Evolutionary conservation across 192 early-diverging fungal genomes (phyloP).

Genomic region (Umbelopsis isabellina): DNA sequence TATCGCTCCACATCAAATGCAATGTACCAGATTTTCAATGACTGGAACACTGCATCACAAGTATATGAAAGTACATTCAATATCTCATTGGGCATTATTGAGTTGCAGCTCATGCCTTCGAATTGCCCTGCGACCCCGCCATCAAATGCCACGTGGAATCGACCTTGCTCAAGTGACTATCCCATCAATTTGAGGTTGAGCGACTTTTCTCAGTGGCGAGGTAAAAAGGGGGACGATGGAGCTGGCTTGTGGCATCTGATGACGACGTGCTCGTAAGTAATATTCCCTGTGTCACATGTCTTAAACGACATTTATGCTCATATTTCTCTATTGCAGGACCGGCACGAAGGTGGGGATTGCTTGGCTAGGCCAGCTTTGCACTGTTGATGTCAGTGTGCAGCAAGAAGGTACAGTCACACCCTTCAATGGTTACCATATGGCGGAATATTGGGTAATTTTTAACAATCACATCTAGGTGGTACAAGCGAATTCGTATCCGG

Average conservation of each 20-base stretch:
- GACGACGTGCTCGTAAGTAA: slow-evolving; percentile 72
- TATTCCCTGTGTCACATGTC: not conserved
- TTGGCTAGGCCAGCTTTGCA: slow-evolving; percentile 81
- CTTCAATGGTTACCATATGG: too few relatives aligned
- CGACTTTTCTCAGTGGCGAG: slow-evolving; percentile 92
- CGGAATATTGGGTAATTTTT: not conserved
- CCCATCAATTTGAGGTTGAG: slow-evolving; percentile 74
- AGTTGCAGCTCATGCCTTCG: slow-evolving; percentile 71
- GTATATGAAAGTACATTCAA: slow-evolving; percentile 88
- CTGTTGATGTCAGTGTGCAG: not conserved
- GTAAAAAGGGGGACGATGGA: slow-evolving; percentile 66
- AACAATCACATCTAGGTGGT: slow-evolving; percentile 30
- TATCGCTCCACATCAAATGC: slow-evolving; percentile 61
- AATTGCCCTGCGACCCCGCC: slow-evolving; percentile 52
- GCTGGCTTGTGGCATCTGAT: slow-evolving; percentile 94
- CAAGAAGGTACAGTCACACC: not conserved
- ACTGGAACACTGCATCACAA: slow-evolving; percentile 83
- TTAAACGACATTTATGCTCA: not conserved
- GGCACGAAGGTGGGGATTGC: slow-evolving; percentile 86
- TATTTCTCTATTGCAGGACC: slow-evolving; percentile 44
- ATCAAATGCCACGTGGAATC: slow-evolving; percentile 70
- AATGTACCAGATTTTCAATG: slow-evolving; percentile 73
- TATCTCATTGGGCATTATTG: slow-evolving; percentile 82
- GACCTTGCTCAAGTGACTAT: slow-evolving; percentile 69
- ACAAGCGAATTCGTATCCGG: slow-evolving; percentile 70